Evolutionary conservation across 1,139 yeast genomes (phyloP).

Genomic region (Suhomyces guaymorum): DNA sequence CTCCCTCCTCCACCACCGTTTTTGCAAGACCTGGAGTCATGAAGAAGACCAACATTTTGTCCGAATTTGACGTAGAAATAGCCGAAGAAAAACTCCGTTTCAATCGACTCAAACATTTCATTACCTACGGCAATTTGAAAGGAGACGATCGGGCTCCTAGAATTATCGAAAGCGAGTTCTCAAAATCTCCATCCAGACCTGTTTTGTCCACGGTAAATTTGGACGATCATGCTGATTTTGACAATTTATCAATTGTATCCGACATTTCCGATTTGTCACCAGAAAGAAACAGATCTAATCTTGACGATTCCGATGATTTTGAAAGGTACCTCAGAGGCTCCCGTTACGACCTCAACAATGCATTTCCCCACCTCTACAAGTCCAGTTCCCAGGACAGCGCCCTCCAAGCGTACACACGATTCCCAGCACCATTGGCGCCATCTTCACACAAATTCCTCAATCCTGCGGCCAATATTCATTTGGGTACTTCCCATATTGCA

Average conservation of each 20-base stretch:
- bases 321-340: conserved; percentile 39
- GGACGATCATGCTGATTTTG: conserved; percentile 19
- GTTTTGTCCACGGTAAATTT: conserved; percentile 9
- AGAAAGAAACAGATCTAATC: conserved; percentile 9
- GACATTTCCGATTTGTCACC: conserved; percentile 32
- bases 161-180: conserved; percentile 2
- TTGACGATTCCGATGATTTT: conserved; percentile 28
- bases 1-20: conserved; percentile 10
- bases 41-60: conserved; percentile 6
- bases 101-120: conserved; percentile 29
- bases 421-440: conserved; percentile 5
- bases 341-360: conserved; percentile 31
- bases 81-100: conserved; percentile 22
- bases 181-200: conserved; percentile 11
- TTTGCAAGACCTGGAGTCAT: conserved; percentile 3
- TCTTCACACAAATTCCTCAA: conserved; percentile 35
- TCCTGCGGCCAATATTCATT: conserved; percentile 35
- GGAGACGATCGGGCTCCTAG: conserved; percentile 2
- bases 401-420: conserved; percentile 14
- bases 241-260: conserved; percentile 27
- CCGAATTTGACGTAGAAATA: conserved; percentile 12
- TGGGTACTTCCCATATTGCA: conserved; percentile 21
- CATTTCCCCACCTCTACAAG: conserved; percentile 35
- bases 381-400: conserved; percentile 30
- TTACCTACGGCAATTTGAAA: conserved; percentile 18